These are phyloP conservation scores for Mycosarcoma maydis DNA, from an alignment of 1,284 basidiomycete genomes.

Conservation along the genomic window DNA sequence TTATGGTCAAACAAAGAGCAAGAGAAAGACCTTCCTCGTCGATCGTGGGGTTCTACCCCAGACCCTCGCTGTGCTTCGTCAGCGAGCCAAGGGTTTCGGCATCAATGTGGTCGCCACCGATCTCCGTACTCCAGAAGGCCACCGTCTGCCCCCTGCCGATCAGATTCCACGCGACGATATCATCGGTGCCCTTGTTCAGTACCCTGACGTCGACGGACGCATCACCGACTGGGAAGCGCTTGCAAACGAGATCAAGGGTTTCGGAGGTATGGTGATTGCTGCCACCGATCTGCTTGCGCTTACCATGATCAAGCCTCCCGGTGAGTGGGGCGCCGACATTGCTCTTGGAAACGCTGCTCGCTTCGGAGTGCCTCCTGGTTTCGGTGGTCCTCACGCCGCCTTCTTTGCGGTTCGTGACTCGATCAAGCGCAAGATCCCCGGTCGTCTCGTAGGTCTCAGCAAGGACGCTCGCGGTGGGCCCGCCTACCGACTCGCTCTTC, in stretches of 20 bases:
- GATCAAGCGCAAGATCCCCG: constrained; percentile 96
- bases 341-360: constrained; percentile 93
- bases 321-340: constrained; percentile 98
- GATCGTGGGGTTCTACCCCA: constrained; percentile 63
- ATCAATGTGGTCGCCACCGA: constrained; percentile 60
- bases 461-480: constrained; percentile 84
- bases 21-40: constrained; percentile 63
- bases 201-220: constrained; percentile 86
- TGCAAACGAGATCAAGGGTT: constrained; percentile 77
- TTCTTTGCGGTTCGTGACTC: constrained; percentile 95
- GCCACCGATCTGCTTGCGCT: constrained; percentile 92
- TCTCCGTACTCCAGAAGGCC: constrained; percentile 55
- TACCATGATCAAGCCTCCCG: constrained; percentile 92
- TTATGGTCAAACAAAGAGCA: constrained; percentile 53
- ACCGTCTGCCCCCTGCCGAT: constrained; percentile 55
- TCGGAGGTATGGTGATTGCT: constrained; percentile 81
- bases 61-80: constrained; percentile 63
- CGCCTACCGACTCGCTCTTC: constrained; percentile 90
- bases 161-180: constrained; percentile 68
- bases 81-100: constrained; percentile 64
- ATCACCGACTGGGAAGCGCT: constrained; percentile 81
- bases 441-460: constrained; percentile 88
- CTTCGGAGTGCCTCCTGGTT: constrained; percentile 76
- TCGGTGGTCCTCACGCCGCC: constrained; percentile 73
- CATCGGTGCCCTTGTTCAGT: constrained; percentile 82